These are phyloP conservation scores for Cryphonectria parasitica DNA, from an alignment of 2,329 filamentous ascomycete species.

Conservation along the genomic window DNA sequence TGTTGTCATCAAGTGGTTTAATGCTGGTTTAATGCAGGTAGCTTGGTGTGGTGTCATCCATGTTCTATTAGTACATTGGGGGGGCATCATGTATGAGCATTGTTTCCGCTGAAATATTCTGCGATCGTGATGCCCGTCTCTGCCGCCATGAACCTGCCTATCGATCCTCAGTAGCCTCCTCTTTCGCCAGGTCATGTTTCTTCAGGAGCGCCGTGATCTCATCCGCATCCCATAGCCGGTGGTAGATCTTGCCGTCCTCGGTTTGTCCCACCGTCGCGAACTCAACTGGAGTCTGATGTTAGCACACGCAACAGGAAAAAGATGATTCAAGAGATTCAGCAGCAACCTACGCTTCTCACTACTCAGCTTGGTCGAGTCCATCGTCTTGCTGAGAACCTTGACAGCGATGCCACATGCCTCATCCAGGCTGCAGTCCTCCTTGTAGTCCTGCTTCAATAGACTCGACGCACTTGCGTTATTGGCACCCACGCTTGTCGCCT, in stretches of 20 bases:
- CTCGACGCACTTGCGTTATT: conserved; percentile 98
- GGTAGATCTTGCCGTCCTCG: conserved; percentile 94
- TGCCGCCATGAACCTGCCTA: conserved; percentile 37
- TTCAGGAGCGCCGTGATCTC: conserved; percentile 93
- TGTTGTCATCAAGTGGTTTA: conserved; percentile 14
- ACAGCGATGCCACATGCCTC: conserved; percentile 97
- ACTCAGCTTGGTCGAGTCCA: conserved; percentile 98
- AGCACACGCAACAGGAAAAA: conserved; percentile 6
- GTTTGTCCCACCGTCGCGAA: conserved; percentile 98
- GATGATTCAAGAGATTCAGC: rapidly evolving
- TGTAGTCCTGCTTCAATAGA: conserved; percentile 98
- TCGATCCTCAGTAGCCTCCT: conserved; percentile 72
- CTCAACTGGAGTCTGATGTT: conserved; percentile 67
- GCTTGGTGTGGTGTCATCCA: conserved; percentile 22
- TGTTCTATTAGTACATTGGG: conserved; percentile 38
- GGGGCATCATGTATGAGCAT: conserved; percentile 30
- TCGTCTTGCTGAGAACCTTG: conserved; percentile 99
- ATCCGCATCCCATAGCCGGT: conserved; percentile 94
- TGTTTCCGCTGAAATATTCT: conserved; percentile 9
- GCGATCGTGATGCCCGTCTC: neutral
- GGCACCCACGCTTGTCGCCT: conserved; percentile 95
- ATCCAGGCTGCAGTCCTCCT: conserved; percentile 94
- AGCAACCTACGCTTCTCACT: conserved; percentile 90
- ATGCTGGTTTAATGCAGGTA: conserved; percentile 22
- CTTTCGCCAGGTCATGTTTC: conserved; percentile 93